Evolutionary conservation across 345 rosid genomes (phyloP).

Genomic region (Sisymbrium altissimum): DNA sequence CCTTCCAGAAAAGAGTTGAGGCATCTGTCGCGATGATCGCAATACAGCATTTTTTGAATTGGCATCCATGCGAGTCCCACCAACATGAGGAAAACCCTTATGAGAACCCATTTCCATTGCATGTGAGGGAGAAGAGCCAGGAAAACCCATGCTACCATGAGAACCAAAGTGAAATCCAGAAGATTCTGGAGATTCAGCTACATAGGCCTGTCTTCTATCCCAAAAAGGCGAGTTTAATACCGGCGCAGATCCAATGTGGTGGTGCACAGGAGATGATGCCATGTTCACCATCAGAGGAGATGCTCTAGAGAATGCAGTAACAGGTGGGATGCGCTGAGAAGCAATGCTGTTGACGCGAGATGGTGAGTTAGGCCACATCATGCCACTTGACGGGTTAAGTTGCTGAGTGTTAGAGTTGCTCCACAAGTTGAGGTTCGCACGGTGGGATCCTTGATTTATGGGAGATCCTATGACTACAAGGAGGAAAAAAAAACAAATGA

Average conservation of each 20-base stretch:
- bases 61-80: slow-evolving; percentile 56
- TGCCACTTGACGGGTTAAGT: slow-evolving; percentile 54
- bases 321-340: slow-evolving; percentile 46
- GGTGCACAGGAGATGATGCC: slow-evolving; percentile 61
- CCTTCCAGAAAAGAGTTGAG: slow-evolving; percentile 63
- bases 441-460: slow-evolving; percentile 62
- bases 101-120: slow-evolving; percentile 59
- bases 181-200: slow-evolving; percentile 75
- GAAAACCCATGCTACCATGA: slow-evolving; percentile 57
- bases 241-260: slow-evolving; percentile 83
- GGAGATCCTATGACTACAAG: slow-evolving; percentile 43
- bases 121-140: slow-evolving; percentile 60
- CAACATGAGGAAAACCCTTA: slow-evolving; percentile 49
- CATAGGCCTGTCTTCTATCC: slow-evolving; percentile 67
- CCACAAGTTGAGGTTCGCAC: slow-evolving; percentile 60
- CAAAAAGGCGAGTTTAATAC: slow-evolving; percentile 64
- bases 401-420: slow-evolving; percentile 59
- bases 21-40: slow-evolving; percentile 66
- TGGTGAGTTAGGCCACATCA: slow-evolving; percentile 82
- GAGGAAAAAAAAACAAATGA: not conserved
- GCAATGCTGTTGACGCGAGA: slow-evolving; percentile 46
- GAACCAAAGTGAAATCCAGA: slow-evolving; percentile 71
- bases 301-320: slow-evolving; percentile 60
- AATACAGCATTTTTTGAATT: slow-evolving; percentile 44
- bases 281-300: slow-evolving; percentile 58